Evolutionary conservation across 1,284 basidiomycete species (phyloP), one percentile per base, ranked within the genome.

Genomic region (Cutaneotrichosporon cavernicola): DNA sequence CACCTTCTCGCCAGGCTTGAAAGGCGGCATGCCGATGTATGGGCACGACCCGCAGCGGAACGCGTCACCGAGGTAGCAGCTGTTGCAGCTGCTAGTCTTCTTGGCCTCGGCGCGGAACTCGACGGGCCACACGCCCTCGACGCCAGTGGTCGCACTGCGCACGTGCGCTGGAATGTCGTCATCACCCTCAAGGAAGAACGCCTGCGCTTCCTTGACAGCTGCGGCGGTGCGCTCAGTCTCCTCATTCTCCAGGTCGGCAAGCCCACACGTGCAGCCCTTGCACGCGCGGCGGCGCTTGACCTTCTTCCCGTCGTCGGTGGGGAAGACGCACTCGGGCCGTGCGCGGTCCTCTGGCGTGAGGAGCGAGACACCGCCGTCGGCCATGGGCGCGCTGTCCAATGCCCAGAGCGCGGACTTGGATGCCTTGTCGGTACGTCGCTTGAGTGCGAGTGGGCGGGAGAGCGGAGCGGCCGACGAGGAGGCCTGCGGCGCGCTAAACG

Each of bases 1-100:
- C 50, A 98, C 93, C 83, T 97, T 95, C 84, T 98, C 92, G 61
- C 97, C 97, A 0, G 97, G 96, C 81, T 97, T 92, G 83, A 99
- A 99, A 5, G 96, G 92, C 58, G 97, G 97, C 53, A 99, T 85
- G 70, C 96, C 94, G 56, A 94, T 84, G 81, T 97, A 99, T 32
- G 96, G 97, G 79, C 96, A 99, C 65, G 91, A 88, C 21, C 88
- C 90, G 81, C 96, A 99, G 71, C 96, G 84, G 83, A 99, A 99
- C 1, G 96, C 97, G 81, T 99, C 96, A 11, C 96, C 97, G 58
- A 99, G 83, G 84, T 93, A 98, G 83, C 96, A 99, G 81, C 86
- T 97, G n/a, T 94, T 95, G 82, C 96, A 99, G 74, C 91, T 94
- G 76, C 91, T 94, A 56, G 94, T 98, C 71, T 64, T 88, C 74